A percentile compares a stretch with the other conserved stretches of the same genome.
Conservation (phyloP, 2,329 filamentous ascomycete species). For the Camptophora hylomeconis region DNA sequence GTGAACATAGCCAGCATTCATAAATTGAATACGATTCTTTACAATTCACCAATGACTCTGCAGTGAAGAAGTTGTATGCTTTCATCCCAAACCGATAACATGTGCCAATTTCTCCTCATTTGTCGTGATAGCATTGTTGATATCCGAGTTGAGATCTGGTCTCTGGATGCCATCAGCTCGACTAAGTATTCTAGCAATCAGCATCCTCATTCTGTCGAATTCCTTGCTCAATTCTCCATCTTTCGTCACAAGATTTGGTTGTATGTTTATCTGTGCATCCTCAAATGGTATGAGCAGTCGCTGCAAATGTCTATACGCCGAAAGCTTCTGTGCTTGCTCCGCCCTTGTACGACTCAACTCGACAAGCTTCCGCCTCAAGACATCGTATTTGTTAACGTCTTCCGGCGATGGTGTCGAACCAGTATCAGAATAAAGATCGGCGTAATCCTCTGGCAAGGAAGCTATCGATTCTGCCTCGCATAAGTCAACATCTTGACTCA, state of each 20-base stretch:
- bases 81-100: slow-evolving; percentile 26
- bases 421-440: slow-evolving; percentile 6
- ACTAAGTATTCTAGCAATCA: slow-evolving; percentile 27
- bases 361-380: slow-evolving; percentile 30
- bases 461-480: slow-evolving; percentile 5
- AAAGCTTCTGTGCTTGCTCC: slow-evolving; percentile 32
- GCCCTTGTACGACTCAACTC: slow-evolving; percentile 33
- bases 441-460: slow-evolving; percentile 7
- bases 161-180: slow-evolving; percentile 6
- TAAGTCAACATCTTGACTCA: slow-evolving; percentile 8
- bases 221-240: slow-evolving; percentile 38
- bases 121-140: too few species aligned
- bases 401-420: slow-evolving; percentile 3
- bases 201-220: slow-evolving; percentile 35
- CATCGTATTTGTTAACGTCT: slow-evolving; percentile 23
- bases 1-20: too few species aligned
- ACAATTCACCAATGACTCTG: too few species aligned
- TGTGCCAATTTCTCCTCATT: slow-evolving; percentile 22
- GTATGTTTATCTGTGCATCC: slow-evolving; percentile 36
- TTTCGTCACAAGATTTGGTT: slow-evolving; percentile 41
- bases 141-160: too few species aligned
- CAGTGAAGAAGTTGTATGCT: too few species aligned
- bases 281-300: slow-evolving; percentile 36
- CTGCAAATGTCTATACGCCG: slow-evolving; percentile 33
- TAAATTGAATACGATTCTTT: too few species aligned